Base-by-base conservation (phyloP, 306 rosid genomes). In the Cucumis sativus region DNA sequence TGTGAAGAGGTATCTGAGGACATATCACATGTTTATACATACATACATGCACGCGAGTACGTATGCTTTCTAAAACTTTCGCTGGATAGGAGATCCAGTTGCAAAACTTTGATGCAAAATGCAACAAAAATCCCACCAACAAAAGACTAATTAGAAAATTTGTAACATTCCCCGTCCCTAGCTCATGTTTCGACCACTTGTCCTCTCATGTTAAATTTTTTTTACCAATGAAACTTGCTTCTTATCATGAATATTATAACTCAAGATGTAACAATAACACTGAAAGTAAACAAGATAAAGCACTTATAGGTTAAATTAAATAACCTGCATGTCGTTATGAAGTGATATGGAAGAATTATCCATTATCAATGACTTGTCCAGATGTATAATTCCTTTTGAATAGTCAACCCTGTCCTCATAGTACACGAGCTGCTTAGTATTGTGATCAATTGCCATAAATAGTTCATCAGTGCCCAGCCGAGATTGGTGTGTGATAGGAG, bases 401-500 rank as follows among this genome's bases (percentile, higher is more conserved):
- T 45, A 58, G 84, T 92, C 97, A 18, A 85, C 87, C 88, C 73
- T 96, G 75, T 96, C 97, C 89, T 92, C 98, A 63, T 96, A 96
- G 83, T 88, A 92, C 75, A 92, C 81, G 41, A 96, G 93, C 77
- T 96, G 99, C 82, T 96, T 89, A 55, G 92, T 89, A 84, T 78
- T 62, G 55, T 96, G 99, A 87, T 96, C 96, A 75, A 89, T 84
- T 47, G 98, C 98, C 92, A 96, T 83, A 63, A 92, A 92, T 66
- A 96, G 84, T 84, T 92, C 99, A 76, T 96, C 99, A 30, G 97
- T 96, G 74, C 99, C 99, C 58, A 96, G 93, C 78, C 98, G 96
- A 87, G 99, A 91, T 85, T 96, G 99, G 41, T 71, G 91, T 74
- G 87, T 87, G 79, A 84, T 86, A 66, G 85, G 91, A 79, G 92